phyloP scores from a whole-genome alignment of 2,329 filamentous ascomycete species.

The Cladobotryum mycophilum region DNA sequence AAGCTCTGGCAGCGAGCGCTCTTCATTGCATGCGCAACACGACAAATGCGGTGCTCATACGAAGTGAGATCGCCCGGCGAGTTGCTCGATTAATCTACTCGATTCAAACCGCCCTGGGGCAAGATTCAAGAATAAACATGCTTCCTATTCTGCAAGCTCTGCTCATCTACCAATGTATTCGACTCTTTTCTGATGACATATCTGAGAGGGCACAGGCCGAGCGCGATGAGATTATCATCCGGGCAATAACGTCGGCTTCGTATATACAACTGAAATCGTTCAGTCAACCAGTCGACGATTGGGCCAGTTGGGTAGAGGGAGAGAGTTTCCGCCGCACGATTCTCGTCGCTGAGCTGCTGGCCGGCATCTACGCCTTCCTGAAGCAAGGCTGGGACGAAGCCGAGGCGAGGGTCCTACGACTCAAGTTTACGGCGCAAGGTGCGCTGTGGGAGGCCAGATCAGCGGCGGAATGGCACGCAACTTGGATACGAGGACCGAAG shows the following conservation, averaged over 20 bases:
- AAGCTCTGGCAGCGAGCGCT: constrained; percentile 6
- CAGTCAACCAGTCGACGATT: background rate
- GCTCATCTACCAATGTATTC: constrained; percentile 6
- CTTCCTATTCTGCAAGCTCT: constrained; percentile 3
- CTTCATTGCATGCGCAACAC: constrained; percentile 8
- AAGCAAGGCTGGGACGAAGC: constrained; percentile 10
- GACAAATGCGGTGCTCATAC: constrained; percentile 4
- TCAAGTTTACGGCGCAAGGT: constrained; percentile 8
- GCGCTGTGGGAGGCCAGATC: constrained; percentile 10
- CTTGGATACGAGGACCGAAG: constrained; percentile 4
- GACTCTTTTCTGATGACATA: constrained; percentile 3
- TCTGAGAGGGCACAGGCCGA: constrained; percentile 4
- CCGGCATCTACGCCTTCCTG: constrained; percentile 3
- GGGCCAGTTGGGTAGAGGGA: constrained; percentile 6
- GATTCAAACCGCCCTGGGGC: background rate
- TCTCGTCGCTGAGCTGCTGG: constrained; percentile 2
- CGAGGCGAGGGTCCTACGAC: constrained; percentile 2
- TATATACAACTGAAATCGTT: constrained; percentile 4
- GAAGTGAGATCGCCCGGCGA: constrained; percentile 5
- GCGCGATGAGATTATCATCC: constrained; percentile 2
- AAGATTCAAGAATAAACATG: background rate
- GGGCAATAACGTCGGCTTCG: background rate
- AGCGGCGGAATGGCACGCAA: constrained; percentile 5
- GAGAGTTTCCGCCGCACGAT: constrained; percentile 11
- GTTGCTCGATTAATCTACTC: constrained; percentile 1